Evolutionary conservation across 1,284 basidiomycete species (phyloP).

Genomic region (Pseudozyma sp.): DNA sequence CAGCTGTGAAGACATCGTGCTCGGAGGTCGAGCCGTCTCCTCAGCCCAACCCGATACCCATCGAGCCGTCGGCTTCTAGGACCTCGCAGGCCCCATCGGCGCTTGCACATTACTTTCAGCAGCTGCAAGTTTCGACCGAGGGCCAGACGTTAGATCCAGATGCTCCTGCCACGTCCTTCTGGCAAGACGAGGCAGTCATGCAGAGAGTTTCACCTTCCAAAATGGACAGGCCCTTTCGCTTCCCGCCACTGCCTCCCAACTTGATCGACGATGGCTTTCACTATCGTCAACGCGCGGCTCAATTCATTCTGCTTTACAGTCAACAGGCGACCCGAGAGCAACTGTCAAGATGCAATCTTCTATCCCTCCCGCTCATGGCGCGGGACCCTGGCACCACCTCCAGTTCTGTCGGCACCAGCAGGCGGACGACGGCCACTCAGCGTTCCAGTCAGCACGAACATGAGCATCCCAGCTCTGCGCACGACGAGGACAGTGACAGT

Average conservation of each 20-base stretch:
- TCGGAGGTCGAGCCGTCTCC: too few species aligned
- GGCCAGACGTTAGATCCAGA: neutral
- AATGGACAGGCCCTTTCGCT: conserved; percentile 11
- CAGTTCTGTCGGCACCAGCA: neutral
- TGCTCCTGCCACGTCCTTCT: neutral
- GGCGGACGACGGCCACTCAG: neutral
- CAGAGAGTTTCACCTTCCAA: neutral
- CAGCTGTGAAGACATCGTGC: too few species aligned
- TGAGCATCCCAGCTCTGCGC: neutral
- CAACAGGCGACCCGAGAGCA: conserved; percentile 24
- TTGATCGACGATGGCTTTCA: conserved; percentile 42
- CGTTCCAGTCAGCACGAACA: neutral
- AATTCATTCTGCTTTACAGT: conserved; percentile 40
- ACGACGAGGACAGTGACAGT: conserved; percentile 26
- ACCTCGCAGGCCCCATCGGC: neutral
- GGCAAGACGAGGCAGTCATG: too few species aligned
- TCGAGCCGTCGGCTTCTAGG: too few species aligned
- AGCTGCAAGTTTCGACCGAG: conserved; percentile 19
- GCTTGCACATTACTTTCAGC: conserved; percentile 24
- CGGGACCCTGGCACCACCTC: neutral
- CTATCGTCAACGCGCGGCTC: conserved; percentile 41
- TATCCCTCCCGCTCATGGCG: conserved; percentile 10
- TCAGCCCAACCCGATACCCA: too few species aligned
- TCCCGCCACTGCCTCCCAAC: conserved; percentile 22
- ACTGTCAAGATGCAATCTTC: conserved; percentile 17